Evolutionary conservation across 495 filamentous ascomycete genomes (phyloP), one percentile per base, ranked within the genome.

Genomic region (Chlorociboria aeruginascens): DNA sequence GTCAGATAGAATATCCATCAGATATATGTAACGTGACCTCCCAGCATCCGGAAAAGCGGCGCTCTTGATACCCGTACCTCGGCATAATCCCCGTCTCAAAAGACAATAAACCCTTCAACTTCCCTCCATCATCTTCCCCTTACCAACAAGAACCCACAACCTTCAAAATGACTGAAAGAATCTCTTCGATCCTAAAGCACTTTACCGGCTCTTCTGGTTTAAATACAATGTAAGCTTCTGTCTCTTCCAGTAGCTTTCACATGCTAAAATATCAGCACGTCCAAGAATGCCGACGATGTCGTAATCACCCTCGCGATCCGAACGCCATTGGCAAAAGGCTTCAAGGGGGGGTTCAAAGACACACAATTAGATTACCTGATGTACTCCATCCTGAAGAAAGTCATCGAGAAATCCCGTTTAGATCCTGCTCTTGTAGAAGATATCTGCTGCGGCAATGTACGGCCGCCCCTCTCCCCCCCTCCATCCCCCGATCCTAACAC

Each of bases 261-360:
- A 48, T 52, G 49, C 50, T 56, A 49, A 56, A 30, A 10, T 16
- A 33, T 31, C 57, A 96, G 89, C 65, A 92, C 86, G 16, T 81
- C 85, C 49, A 90, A 96, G 72, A 93, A 90, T 63, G 79, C 89
- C 49, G 92, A 98, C 66, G 92, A 98, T 74, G 74, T 96, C 13
- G 92, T 98, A 52, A 92, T 98, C 55, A 93, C 86, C 12, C 72
- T 85, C 39, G 83, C 84, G 7, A 66, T 88, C 54, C 81, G 86
- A 30, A 89, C 86, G 7, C 83, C 86, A 0, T 70, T 93, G 46
- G 72, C 82, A 51, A 92, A 92, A 68, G 82, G 72, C 20, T 61
- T 60, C 50, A 87, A 87, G 70, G 92, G 92, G 48, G 86, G 90
- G 6, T 82, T 98, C 70, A 96, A 95, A 72, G 92, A 98, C 63